These are phyloP conservation scores for Fusarium burgessii DNA, from an alignment of 2,329 filamentous ascomycete species.

Conservation along the genomic window DNA sequence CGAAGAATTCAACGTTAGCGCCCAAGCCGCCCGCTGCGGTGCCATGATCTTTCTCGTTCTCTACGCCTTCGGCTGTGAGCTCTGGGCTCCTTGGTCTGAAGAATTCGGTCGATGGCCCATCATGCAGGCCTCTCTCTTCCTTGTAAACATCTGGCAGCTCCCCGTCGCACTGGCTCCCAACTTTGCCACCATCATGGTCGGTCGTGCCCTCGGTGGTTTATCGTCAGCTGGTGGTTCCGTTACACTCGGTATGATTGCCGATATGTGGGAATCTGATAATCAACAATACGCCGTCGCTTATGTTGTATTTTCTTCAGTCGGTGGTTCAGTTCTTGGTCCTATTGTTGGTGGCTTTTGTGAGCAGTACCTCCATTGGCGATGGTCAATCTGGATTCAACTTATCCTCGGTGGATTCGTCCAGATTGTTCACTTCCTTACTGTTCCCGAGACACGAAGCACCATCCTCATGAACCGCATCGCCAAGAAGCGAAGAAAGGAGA, in stretches of 20 bases:
- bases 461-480: constrained; percentile 84
- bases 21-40: constrained; percentile 76
- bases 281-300: constrained; percentile 83
- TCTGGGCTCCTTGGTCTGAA: constrained; percentile 90
- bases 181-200: constrained; percentile 76
- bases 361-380: constrained; percentile 73
- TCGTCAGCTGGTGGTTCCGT: constrained; percentile 80
- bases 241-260: constrained; percentile 80
- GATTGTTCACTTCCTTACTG: constrained; percentile 72
- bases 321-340: constrained; percentile 80
- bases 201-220: constrained; percentile 76
- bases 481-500: constrained; percentile 74
- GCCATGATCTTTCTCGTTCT: constrained; percentile 82
- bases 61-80: constrained; percentile 88
- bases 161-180: constrained; percentile 80
- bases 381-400: constrained; percentile 87
- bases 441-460: constrained; percentile 82
- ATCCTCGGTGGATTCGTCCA: constrained; percentile 81
- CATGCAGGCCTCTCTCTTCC: constrained; percentile 76
- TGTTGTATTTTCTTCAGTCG: constrained; percentile 83
- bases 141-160: constrained; percentile 83
- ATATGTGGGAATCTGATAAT: constrained; percentile 76
- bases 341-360: constrained; percentile 84
- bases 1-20: constrained; percentile 74
- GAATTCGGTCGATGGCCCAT: constrained; percentile 83